Conservation (phyloP, 805 yeast species). For the Candida nitratophila region DNA sequence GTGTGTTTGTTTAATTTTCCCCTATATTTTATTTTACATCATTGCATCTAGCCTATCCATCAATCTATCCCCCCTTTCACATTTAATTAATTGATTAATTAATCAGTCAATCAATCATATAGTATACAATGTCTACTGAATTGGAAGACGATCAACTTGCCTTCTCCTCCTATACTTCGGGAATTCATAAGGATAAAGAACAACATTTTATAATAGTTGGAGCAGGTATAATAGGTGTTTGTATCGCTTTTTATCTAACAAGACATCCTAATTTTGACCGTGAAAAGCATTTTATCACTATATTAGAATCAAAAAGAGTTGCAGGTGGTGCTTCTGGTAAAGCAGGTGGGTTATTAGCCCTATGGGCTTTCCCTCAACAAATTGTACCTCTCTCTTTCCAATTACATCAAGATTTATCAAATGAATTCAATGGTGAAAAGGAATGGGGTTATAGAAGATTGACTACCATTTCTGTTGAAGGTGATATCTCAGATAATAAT, state of each 20-base stretch:
- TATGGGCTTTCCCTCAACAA: slow-evolving; percentile 96
- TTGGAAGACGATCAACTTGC: slow-evolving; percentile 7
- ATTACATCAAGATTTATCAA: slow-evolving; percentile 77
- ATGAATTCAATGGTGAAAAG: slow-evolving; percentile 70
- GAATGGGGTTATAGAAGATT: slow-evolving; percentile 93
- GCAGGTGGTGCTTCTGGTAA: slow-evolving; percentile 98
- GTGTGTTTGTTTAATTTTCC: no score
- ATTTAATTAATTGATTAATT: no score
- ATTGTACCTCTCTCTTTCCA: slow-evolving; percentile 83
- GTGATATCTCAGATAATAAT: slow-evolving; percentile 44
- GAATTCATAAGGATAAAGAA: slow-evolving; percentile 45
- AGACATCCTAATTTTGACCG: slow-evolving; percentile 76
- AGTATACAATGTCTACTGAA: not conserved
- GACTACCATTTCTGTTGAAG: slow-evolving; percentile 82
- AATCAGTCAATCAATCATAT: not conserved
- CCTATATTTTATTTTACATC: no score
- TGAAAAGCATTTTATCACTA: slow-evolving; percentile 68
- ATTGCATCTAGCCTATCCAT: no score
- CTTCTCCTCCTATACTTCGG: slow-evolving; percentile 36
- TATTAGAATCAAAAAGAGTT: slow-evolving; percentile 82
- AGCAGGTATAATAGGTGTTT: slow-evolving; percentile 94
- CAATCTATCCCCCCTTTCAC: no score
- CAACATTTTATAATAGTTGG: slow-evolving; percentile 81
- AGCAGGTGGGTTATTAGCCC: slow-evolving; percentile 91
- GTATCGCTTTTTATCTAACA: slow-evolving; percentile 85